A percentile compares a stretch with the other conserved stretches of the same genome.
Evolutionary conservation across 169 alveolate genomes (phyloP).

Genomic region (Plasmodium adleri): DNA sequence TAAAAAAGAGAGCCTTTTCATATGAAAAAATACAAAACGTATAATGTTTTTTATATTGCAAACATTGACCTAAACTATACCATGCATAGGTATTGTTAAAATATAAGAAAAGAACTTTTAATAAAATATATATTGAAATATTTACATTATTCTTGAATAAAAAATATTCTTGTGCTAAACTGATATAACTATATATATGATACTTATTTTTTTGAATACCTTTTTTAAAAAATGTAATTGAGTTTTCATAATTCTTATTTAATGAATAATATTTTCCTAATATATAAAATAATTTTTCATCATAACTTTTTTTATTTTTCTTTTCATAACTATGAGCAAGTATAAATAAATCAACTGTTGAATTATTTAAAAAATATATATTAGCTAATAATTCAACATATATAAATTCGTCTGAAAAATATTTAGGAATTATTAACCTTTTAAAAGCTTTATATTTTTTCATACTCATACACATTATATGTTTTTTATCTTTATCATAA

Average conservation of each 20-base stretch:
- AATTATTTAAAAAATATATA: slow-evolving; percentile 25
- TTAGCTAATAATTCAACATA: slow-evolving; percentile 45
- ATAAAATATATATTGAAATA: slow-evolving; percentile 19
- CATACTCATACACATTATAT: slow-evolving; percentile 5
- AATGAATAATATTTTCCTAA: slow-evolving; percentile 46
- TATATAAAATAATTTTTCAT: slow-evolving; percentile 20
- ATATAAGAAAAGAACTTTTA: slow-evolving; percentile 24
- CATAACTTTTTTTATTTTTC: not conserved
- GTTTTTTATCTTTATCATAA: not conserved
- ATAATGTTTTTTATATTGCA: slow-evolving; percentile 33
- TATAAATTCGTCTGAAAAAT: slow-evolving; percentile 31
- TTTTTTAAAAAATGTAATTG: slow-evolving; percentile 41
- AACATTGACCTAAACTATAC: slow-evolving; percentile 52
- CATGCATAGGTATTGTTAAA: slow-evolving; percentile 62
- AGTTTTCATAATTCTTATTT: not conserved
- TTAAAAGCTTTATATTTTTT: slow-evolving; percentile 21
- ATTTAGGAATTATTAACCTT: slow-evolving; percentile 25
- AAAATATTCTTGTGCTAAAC: slow-evolving; percentile 62
- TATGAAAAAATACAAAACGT: slow-evolving; percentile 42
- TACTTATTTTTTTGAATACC: slow-evolving; percentile 17
- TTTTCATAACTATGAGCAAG: slow-evolving; percentile 22
- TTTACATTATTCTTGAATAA: slow-evolving; percentile 32
- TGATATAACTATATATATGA: slow-evolving; percentile 30
- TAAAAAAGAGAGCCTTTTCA: slow-evolving; percentile 39
- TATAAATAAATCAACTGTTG: slow-evolving; percentile 6